A percentile compares a stretch with the other conserved stretches of the same genome.
Evolutionary conservation across 2,329 filamentous ascomycete genomes (phyloP).

Genomic region (Trichoderma pleuroti): DNA sequence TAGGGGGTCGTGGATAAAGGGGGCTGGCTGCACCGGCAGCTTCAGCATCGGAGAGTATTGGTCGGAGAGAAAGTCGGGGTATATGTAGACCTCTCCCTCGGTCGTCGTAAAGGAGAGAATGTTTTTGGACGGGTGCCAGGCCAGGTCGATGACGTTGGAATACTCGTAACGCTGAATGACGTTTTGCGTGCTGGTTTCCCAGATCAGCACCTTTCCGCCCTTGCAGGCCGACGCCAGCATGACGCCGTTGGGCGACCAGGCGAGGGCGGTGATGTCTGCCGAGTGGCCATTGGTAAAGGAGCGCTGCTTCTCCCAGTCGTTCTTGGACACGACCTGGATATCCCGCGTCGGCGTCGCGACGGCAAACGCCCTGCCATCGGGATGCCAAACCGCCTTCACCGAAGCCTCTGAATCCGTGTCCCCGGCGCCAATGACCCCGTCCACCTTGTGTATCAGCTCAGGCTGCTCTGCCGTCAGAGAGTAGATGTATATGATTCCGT

Average conservation of each 20-base stretch:
- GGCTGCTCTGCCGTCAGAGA: slow-evolving; percentile 75
- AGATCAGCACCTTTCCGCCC: slow-evolving; percentile 70
- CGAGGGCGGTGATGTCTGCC: slow-evolving; percentile 78
- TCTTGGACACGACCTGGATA: slow-evolving; percentile 81
- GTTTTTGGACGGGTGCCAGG: slow-evolving; percentile 90
- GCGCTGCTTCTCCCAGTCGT: slow-evolving; percentile 85
- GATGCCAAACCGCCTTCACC: slow-evolving; percentile 81
- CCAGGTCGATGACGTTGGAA: slow-evolving; percentile 76
- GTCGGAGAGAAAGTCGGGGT: slow-evolving; percentile 63
- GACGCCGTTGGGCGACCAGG: slow-evolving; percentile 94
- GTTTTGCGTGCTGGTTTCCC: slow-evolving; percentile 86
- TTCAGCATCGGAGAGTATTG: slow-evolving; percentile 56
- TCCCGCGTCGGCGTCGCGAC: slow-evolving; percentile 77
- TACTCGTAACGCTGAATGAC: slow-evolving; percentile 76
- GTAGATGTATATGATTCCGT: slow-evolving; percentile 89
- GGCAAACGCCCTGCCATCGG: slow-evolving; percentile 87
- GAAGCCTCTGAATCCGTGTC: slow-evolving; percentile 72
- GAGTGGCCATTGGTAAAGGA: slow-evolving; percentile 75
- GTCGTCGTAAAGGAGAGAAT: slow-evolving; percentile 87
- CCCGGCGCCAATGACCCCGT: slow-evolving; percentile 75
- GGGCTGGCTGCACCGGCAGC: slow-evolving; percentile 66
- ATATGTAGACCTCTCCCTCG: slow-evolving; percentile 90
- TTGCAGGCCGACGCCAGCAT: slow-evolving; percentile 70
- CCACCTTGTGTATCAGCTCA: slow-evolving; percentile 75
- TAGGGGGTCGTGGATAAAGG: slow-evolving; percentile 79